A percentile compares a stretch with the other conserved stretches of the same genome.
These are phyloP conservation scores for Jatropha podagrica DNA, from an alignment of 441 rosid species.

Conservation along the genomic window DNA sequence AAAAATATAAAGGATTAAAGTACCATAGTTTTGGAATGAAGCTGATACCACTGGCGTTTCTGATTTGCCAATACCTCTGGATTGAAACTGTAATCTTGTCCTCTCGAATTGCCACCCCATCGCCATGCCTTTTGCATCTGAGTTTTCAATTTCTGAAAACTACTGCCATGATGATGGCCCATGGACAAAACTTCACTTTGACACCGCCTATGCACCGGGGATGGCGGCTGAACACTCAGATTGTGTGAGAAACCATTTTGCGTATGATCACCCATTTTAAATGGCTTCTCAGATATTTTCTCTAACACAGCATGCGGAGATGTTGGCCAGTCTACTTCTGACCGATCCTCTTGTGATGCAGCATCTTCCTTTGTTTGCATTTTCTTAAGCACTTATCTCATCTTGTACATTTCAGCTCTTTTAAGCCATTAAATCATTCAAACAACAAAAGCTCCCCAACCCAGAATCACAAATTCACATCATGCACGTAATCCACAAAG, in stretches of 20 bases:
- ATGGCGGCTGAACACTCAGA: slow-evolving; percentile 33
- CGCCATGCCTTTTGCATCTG: slow-evolving; percentile 91
- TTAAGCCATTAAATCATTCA: slow-evolving; percentile 26
- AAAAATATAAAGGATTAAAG: slow-evolving; percentile 10
- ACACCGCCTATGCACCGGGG: slow-evolving; percentile 58
- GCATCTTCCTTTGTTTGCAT: slow-evolving; percentile 56
- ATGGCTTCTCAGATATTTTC: slow-evolving; percentile 42
- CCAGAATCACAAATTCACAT: slow-evolving; percentile 11
- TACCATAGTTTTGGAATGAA: slow-evolving; percentile 82
- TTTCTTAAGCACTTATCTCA: slow-evolving; percentile 30
- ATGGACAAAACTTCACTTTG: slow-evolving; percentile 58
- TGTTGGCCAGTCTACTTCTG: slow-evolving; percentile 36
- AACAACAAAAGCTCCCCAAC: slow-evolving; percentile 9
- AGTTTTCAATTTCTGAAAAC: slow-evolving; percentile 63
- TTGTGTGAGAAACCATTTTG: slow-evolving; percentile 41
- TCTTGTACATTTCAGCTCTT: slow-evolving; percentile 18
- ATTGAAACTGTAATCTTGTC: slow-evolving; percentile 61
- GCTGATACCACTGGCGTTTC: slow-evolving; percentile 98
- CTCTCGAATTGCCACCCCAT: slow-evolving; percentile 58
- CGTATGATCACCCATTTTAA: slow-evolving; percentile 57
- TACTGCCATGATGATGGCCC: slow-evolving; percentile 46
- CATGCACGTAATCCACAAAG: slow-evolving; percentile 11
- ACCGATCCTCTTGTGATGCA: slow-evolving; percentile 46
- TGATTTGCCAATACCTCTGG: slow-evolving; percentile 96
- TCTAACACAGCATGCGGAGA: slow-evolving; percentile 39